Evolutionary conservation across 768 basidiomycete species (phyloP), one percentile per base, ranked within the genome.

Genomic region (Mycena capillaripes): DNA sequence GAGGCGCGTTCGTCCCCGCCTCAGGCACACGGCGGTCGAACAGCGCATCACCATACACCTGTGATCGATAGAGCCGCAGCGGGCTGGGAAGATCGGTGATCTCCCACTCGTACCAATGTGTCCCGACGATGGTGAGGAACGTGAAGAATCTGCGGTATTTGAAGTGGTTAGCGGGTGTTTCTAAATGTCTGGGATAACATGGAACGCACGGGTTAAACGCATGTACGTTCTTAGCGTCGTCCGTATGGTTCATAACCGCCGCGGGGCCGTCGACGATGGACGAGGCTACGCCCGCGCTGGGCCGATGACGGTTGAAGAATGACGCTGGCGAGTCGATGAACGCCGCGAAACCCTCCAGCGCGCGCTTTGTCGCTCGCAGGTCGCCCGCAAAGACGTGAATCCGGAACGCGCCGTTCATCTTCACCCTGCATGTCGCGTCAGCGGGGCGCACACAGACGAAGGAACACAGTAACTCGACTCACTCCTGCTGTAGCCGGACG

Each of bases 381-480:
- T 75, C 70, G 2, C 74, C 74, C 16, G 67, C 70, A 30, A 75
- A 75, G 2, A 75, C 50, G n/a, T 75, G 70, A 42, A 75, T 75
- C 42, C 74, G 70, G 74, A 75, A 75, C 19, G 74, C 74, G 42
- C 74, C 74, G 65, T 75, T 75, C 74, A 75, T 75, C 63, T 75
- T 75, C 52, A 75, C 70, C 61, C 74, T 75, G 25, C 44, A 12
- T 3, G 17, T 10, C 5, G n/a, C 50, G 30, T 75, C 56, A 71
- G 66, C 6, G 48, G 1, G 3, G 11, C 8, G 4, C 5, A 38
- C 6, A 12, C 0, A 12, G n/a, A 4, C 8, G 30, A 46, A 19
- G 30, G 29, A 62, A 3, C 7, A 57, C 10, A 19, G 27, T 56
- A 7, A 30, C 4, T 17, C 12, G 2, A 72, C 74, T 23, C 58